Conservation (phyloP, 2,329 filamentous ascomycete genomes). For the Thielaviopsis euricoi region DNA sequence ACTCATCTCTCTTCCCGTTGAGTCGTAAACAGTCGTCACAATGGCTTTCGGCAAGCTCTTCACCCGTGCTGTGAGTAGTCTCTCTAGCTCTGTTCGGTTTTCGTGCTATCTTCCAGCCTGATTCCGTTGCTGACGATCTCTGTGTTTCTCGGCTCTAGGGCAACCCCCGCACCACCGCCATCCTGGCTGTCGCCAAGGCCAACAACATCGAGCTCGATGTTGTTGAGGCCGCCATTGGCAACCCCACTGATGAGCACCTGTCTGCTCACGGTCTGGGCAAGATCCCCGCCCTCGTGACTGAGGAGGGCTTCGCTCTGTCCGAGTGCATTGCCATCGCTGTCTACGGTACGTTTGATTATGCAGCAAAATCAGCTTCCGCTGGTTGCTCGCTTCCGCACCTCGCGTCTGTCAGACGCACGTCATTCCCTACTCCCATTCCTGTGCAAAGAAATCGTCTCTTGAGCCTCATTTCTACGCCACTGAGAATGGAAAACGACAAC, state of each 20-base stretch:
- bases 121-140: slow-evolving; percentile 20
- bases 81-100: slow-evolving; percentile 13
- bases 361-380: background rate
- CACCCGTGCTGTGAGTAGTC: slow-evolving; percentile 52
- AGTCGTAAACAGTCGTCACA: slow-evolving; percentile 28
- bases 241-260: slow-evolving; percentile 59
- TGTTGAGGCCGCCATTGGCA: slow-evolving; percentile 51
- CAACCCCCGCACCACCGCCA: slow-evolving; percentile 78
- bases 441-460: background rate
- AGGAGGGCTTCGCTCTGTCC: slow-evolving; percentile 76
- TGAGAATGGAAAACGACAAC: background rate
- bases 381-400: slow-evolving; percentile 10
- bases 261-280: slow-evolving; percentile 79
- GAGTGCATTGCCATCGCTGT: slow-evolving; percentile 93
- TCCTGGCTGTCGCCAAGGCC: slow-evolving; percentile 90
- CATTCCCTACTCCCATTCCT: background rate
- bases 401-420: background rate
- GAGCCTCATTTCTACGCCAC: background rate
- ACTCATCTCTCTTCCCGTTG: slow-evolving; percentile 11
- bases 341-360: slow-evolving; percentile 61
- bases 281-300: slow-evolving; percentile 81
- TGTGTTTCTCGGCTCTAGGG: slow-evolving; percentile 34
- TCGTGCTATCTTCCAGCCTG: slow-evolving; percentile 11
- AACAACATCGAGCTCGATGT: slow-evolving; percentile 87
- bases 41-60: slow-evolving; percentile 98